Evolutionary conservation across 2,329 filamentous ascomycete species (phyloP).

Genomic region (Fusarium odoratissimum): DNA sequence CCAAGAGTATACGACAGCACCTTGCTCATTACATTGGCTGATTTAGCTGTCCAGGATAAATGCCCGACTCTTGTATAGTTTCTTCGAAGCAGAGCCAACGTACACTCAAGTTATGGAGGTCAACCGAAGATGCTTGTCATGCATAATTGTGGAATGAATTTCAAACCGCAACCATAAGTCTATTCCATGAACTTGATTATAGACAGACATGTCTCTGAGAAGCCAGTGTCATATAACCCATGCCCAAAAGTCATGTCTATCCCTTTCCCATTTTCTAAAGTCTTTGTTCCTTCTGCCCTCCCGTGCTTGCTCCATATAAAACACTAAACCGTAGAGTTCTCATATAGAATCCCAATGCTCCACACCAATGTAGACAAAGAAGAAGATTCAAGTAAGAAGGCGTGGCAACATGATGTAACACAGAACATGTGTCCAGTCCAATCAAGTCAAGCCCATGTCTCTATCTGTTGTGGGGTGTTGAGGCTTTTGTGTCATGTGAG

Average conservation of each 20-base stretch:
- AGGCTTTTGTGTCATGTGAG: slow-evolving; percentile 16
- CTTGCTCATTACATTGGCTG: background rate
- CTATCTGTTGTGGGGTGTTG: slow-evolving; percentile 1
- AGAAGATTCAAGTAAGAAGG: slow-evolving; percentile 2
- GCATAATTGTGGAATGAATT: slow-evolving; percentile 5
- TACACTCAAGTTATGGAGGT: background rate
- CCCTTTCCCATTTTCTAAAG: background rate
- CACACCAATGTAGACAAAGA: slow-evolving; percentile 5
- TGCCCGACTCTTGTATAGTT: background rate
- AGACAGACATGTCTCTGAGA: background rate
- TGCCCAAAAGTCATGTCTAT: slow-evolving; percentile 20
- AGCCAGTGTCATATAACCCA: slow-evolving; percentile 3
- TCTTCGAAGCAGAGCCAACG: background rate
- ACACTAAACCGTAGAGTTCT: background rate
- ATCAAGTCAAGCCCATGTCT: background rate
- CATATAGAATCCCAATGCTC: slow-evolving; percentile 2
- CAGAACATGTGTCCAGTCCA: background rate
- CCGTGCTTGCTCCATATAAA: background rate
- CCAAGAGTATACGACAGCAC: background rate
- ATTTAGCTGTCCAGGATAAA: background rate
- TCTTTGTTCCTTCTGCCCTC: background rate
- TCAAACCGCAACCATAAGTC: slow-evolving; percentile 13
- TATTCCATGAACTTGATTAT: slow-evolving; percentile 1
- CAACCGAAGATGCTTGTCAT: background rate
- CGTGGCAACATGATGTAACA: background rate